These are phyloP conservation scores for Solanum acaule DNA, from an alignment of 257 asterid genomes.

Conservation along the genomic window DNA sequence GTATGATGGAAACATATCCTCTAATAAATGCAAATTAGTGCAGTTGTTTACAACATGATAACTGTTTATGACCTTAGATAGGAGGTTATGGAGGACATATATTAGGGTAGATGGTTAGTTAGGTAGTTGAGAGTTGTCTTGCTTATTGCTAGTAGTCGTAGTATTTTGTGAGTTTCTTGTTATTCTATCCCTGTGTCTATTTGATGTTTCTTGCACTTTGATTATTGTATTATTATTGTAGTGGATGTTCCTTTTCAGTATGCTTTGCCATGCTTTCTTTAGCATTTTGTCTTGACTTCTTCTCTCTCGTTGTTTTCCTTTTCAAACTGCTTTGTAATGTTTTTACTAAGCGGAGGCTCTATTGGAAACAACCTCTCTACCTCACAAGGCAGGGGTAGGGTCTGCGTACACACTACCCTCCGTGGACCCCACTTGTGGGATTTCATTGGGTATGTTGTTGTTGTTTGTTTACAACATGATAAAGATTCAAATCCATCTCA, in stretches of 20 bases:
- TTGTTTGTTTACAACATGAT: not conserved
- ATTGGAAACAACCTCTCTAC: not conserved
- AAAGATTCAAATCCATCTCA: not conserved
- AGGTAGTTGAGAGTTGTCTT: not conserved
- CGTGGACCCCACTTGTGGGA: not conserved
- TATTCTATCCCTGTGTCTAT: not conserved
- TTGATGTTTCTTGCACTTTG: not conserved
- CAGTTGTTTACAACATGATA: not conserved
- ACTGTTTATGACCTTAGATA: not conserved
- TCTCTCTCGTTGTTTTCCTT: not conserved
- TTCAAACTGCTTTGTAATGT: not conserved
- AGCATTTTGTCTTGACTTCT: not conserved
- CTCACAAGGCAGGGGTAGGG: not conserved
- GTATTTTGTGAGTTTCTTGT: not conserved
- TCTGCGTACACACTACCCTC: not conserved
- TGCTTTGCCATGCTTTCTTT: not conserved
- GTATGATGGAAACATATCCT: not conserved
- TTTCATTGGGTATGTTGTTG: not conserved
- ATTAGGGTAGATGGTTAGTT: not conserved
- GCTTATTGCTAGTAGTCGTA: not conserved
- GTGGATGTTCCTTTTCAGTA: not conserved
- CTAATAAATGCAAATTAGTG: not conserved
- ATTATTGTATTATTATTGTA: not conserved
- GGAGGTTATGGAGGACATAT: not conserved
- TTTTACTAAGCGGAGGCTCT: not conserved